Evolutionary conservation across 2,329 filamentous ascomycete genomes (phyloP), one percentile per base, ranked within the genome.

Genomic region (Diaporthe vexans): DNA sequence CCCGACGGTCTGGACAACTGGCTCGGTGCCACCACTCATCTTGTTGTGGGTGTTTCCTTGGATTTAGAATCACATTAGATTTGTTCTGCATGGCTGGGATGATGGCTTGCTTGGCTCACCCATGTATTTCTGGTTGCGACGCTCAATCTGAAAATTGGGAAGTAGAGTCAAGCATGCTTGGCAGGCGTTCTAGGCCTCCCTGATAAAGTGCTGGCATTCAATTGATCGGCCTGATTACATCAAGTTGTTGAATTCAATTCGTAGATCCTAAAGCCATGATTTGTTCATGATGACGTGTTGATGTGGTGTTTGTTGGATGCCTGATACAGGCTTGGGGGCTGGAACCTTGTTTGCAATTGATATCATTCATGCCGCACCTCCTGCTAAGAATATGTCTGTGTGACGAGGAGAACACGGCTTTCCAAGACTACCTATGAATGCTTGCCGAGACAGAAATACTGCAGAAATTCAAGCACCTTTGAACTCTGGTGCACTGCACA

Each of bases 211-310:
- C 2, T 15, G 26, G 21, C 29, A 15, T 37, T 1, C 6, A 19
- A 17, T 35, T n/a, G 63, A 52, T 67, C 63, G 8, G 1, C 63
- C 13, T 26, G 13, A 52, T 67, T 52, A 52, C 63, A 67, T 67
- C 46, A 67, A 52, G 4, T 26, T 67, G 19, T 13, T 37, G 13
- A 3, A 24, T 29, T 17, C 2, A 1, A 52, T 52, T 10, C 11
- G 29, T 24, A 19, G 26, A 3, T 2, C 19, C 19, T 15, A 24
- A 52, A 37, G 21, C 6, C 13, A 52, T 6, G 3, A 19, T 52
- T 52, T 15, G 8, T 9, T 67, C 63, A 67, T 35, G 63, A 52
- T 67, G 63, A 67, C 63, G 63, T 67, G 13, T 15, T 26, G 19
- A 26, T 37, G 29, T 35, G 29, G 46, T 67, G 21, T 19, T 8